Evolutionary conservation across 352 stramenopile genomes (phyloP).

Genomic region (Peronosclerospora sorghi): DNA sequence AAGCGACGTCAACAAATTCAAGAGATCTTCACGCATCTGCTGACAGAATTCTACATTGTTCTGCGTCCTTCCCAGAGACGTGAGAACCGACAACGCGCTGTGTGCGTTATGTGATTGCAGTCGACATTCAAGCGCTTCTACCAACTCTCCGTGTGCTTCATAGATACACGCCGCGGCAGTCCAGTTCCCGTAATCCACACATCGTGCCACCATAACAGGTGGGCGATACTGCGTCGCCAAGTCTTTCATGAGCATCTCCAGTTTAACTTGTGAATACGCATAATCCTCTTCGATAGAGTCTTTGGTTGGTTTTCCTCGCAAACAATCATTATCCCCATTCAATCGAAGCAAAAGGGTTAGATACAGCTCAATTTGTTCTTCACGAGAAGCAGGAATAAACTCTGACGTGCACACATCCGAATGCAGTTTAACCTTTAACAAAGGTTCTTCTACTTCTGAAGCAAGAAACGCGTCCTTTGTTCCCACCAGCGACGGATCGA

Average conservation of each 20-base stretch:
- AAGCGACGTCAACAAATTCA: constrained; percentile 44
- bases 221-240: constrained; percentile 60
- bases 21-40: constrained; percentile 50
- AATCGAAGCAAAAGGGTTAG: constrained; percentile 55
- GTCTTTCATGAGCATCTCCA: constrained; percentile 46
- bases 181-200: constrained; percentile 79
- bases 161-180: constrained; percentile 63
- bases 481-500: constrained; percentile 28
- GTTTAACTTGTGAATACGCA: constrained; percentile 31
- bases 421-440: constrained; percentile 5
- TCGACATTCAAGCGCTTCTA: constrained; percentile 77
- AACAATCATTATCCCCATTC: constrained; percentile 19
- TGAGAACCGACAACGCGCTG: constrained; percentile 1
- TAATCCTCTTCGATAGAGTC: constrained; percentile 4
- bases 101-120: constrained; percentile 51
- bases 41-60: constrained; percentile 27
- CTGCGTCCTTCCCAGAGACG: not conserved
- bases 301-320: not conserved
- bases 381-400: constrained; percentile 19
- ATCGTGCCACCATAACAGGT: constrained; percentile 63
- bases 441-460: constrained; percentile 1
- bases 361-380: constrained; percentile 70
- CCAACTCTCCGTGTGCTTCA: constrained; percentile 64
- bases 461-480: not conserved
- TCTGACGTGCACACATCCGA: constrained; percentile 40